Evolutionary conservation across 2,329 filamentous ascomycete species (phyloP).

Genomic region (Daldinia sp.): DNA sequence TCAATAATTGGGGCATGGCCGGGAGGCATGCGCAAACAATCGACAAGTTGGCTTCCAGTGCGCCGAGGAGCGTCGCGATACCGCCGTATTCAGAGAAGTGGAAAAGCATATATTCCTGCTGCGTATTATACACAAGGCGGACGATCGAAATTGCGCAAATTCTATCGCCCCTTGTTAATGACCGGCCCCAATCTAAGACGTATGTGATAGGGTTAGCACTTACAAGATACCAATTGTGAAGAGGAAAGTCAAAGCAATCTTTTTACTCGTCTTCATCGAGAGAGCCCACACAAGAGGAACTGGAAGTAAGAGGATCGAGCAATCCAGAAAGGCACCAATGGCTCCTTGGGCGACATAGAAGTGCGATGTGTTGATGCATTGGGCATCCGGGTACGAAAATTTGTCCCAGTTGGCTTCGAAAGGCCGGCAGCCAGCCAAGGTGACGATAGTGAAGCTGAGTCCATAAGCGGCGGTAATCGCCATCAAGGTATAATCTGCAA

Average conservation of each 20-base stretch:
- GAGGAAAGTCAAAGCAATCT: neutral
- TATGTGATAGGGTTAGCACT: neutral
- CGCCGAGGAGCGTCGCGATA: constrained; percentile 18
- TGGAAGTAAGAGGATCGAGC: neutral
- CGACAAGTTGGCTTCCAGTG: constrained; percentile 24
- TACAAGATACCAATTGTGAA: constrained; percentile 2
- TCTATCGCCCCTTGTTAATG: neutral
- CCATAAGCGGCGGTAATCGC: constrained; percentile 7
- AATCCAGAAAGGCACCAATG: constrained; percentile 11
- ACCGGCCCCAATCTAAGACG: neutral
- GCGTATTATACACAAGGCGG: constrained; percentile 25
- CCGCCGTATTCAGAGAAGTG: constrained; percentile 26
- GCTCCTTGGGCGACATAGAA: constrained; percentile 25
- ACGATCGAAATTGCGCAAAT: constrained; percentile 28
- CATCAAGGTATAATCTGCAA: constrained; percentile 8
- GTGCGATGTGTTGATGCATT: constrained; percentile 28
- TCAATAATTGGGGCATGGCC: neutral
- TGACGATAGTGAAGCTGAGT: constrained; percentile 17
- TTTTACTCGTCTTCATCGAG: neutral
- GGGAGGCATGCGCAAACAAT: constrained; percentile 29
- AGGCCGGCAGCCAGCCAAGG: constrained; percentile 21
- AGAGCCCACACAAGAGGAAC: neutral
- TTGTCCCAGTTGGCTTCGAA: constrained; percentile 31
- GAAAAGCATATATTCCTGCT: constrained; percentile 15
- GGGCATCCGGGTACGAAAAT: constrained; percentile 15